phyloP scores from a whole-genome alignment of 2,329 filamentous ascomycete species.

The Colletotrichum lini region DNA sequence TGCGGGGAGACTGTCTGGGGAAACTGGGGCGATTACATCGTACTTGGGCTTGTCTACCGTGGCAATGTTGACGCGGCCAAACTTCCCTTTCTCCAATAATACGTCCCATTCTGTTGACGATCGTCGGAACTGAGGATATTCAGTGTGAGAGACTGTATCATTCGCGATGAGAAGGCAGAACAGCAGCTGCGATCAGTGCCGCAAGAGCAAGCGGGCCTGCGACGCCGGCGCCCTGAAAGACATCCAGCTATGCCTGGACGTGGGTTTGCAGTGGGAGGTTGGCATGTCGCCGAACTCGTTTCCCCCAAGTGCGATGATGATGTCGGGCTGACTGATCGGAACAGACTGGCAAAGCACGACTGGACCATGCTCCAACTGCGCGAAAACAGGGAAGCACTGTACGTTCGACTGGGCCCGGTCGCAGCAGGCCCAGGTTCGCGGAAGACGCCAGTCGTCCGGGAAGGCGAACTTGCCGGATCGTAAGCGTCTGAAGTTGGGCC shows the following conservation, averaged over 20 bases:
- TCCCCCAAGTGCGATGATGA: not conserved
- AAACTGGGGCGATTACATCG: not conserved
- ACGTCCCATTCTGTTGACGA: not conserved
- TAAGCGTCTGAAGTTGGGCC: conserved; percentile 22
- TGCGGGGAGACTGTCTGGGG: conserved; percentile 14
- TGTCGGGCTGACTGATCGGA: not conserved
- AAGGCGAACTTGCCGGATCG: not conserved
- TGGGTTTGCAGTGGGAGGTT: conserved; percentile 21
- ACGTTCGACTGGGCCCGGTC: conserved; percentile 48
- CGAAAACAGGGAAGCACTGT: conserved; percentile 49
- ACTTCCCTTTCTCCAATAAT: not conserved
- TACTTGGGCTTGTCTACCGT: no score
- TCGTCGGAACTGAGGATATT: no score
- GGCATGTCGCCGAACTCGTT: conserved; percentile 12
- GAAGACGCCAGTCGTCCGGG: conserved; percentile 14
- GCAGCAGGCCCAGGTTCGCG: conserved; percentile 32
- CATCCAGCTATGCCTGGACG: conserved; percentile 20
- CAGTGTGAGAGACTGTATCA: no score
- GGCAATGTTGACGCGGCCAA: not conserved
- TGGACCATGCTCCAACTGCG: conserved; percentile 49
- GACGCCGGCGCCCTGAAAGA: conserved; percentile 41
- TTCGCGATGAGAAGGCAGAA: conserved; percentile 42
- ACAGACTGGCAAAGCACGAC: conserved; percentile 28
- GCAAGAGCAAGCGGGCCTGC: conserved; percentile 46
- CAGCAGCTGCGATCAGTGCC: conserved; percentile 47